These are phyloP conservation scores for Exophiala dermatitidis DNA, from an alignment of 2,329 filamentous ascomycete genomes.

Conservation along the genomic window DNA sequence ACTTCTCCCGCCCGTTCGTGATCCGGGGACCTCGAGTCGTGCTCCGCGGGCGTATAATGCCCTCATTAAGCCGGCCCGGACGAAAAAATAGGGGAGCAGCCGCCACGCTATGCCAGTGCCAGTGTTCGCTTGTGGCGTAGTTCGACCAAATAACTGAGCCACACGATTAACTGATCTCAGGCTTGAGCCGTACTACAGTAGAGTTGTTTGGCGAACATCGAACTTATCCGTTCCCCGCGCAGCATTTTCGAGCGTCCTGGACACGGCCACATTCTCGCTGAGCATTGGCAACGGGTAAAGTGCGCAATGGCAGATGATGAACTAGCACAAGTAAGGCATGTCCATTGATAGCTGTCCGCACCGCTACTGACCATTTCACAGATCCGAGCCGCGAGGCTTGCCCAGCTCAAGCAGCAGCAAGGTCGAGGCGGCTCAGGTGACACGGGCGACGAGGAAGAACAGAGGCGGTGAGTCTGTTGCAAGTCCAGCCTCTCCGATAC, in stretches of 20 bases:
- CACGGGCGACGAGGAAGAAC: constrained; percentile 54
- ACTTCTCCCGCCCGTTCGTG: neutral
- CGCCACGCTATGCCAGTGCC: too few species aligned
- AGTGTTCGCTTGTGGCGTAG: too few species aligned
- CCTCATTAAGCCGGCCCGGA: too few species aligned
- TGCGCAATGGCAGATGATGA: constrained; percentile 57
- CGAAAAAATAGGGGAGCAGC: too few species aligned
- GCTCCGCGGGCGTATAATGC: too few species aligned
- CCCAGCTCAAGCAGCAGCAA: constrained; percentile 78
- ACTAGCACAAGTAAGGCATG: constrained; percentile 50
- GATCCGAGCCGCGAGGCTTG: constrained; percentile 86
- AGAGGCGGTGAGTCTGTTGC: constrained; percentile 50
- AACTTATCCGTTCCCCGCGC: constrained; percentile 6
- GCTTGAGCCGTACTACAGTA: neutral
- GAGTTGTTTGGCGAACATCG: neutral
- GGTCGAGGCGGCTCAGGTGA: constrained; percentile 43
- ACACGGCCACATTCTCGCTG: neutral
- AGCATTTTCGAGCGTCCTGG: neutral
- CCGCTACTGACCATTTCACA: constrained; percentile 34
- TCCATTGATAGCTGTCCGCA: constrained; percentile 5
- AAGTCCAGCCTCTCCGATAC: neutral
- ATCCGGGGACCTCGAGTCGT: neutral
- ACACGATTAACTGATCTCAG: neutral
- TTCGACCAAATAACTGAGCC: too few species aligned
- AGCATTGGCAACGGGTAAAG: neutral